Evolutionary conservation across 352 stramenopile genomes (phyloP), one percentile per base, ranked within the genome.

Genomic region (Aphanomyces euteiches): DNA sequence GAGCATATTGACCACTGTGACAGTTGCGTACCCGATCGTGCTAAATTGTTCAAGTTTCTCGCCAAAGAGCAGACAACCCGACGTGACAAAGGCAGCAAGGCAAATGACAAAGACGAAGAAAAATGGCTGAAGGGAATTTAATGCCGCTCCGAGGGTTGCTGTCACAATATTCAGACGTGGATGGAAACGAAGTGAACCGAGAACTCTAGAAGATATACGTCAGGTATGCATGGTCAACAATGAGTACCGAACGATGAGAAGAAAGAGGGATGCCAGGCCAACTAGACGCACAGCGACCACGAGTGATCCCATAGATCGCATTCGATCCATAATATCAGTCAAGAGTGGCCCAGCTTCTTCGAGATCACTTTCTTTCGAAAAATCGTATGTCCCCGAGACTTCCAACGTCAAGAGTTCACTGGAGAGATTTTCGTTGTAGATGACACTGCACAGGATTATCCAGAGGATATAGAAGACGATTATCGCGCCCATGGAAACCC

Each of bases 1-100:
- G 12, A 87, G 75, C 78, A 90, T 87, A 56, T 87, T 85, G 36
- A 90, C 78, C 40, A 82, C 88, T 5, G 80, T 80, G 53, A 86
- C 77, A 58, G 84, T 77, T 0, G 82, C 72, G 34, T 72, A 57
- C 12, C 73, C 41, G 2, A 90, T 57, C 3, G 80, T 83, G 2
- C 77, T 77, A 56, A 90, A 90, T 3, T 68, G 66, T 10, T 77
- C 69, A 3, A 87, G 78, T 12, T 81, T 77, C 37, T 84, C 78
- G 3, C 82, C 82, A n/a, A 90, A 90, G 2, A 90, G 69, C 54
- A 88, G 59, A 1, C 72, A 78, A 3, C 81, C 82, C 7, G 77
- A 80, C 10, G 82, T 68, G 7, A 78, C 64, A 59, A 87, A 90
- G 6, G 77, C 84, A 34, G 87, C 57, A 40, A 87, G 82, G 40